Percentiles rank a stretch among this genome's conserved stretches.
Evolutionary conservation across 306 rosid species (phyloP).

Genomic region (Comarum palustre): DNA sequence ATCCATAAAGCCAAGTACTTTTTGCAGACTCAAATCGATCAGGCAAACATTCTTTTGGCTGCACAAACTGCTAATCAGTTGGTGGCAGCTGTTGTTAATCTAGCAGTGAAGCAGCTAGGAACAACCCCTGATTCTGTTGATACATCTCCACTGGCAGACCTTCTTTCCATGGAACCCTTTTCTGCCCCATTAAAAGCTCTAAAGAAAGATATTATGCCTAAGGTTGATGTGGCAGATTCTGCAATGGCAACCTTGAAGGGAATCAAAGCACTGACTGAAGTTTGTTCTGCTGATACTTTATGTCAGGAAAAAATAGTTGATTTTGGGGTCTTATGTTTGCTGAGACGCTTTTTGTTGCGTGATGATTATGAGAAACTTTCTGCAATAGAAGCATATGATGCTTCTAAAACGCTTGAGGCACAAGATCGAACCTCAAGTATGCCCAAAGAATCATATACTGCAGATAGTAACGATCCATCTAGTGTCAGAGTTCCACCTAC

Average conservation of each 20-base stretch:
- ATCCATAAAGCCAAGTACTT: constrained; percentile 21
- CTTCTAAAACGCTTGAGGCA: constrained; percentile 66
- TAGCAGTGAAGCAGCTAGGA: constrained; percentile 62
- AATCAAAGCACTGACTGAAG: constrained; percentile 79
- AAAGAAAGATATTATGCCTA: constrained; percentile 58
- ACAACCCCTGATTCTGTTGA: constrained; percentile 47
- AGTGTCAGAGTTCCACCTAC: constrained; percentile 91
- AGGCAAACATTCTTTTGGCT: constrained; percentile 69
- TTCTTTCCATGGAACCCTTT: constrained; percentile 74
- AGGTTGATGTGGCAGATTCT: constrained; percentile 89
- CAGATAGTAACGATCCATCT: constrained; percentile 51
- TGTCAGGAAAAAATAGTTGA: constrained; percentile 60
- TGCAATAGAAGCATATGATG: constrained; percentile 84
- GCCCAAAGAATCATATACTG: constrained; percentile 35
- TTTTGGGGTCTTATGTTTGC: constrained; percentile 70
- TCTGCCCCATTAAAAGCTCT: constrained; percentile 59
- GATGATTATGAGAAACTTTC: constrained; percentile 95
- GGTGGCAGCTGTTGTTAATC: constrained; percentile 72
- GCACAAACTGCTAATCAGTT: constrained; percentile 71
- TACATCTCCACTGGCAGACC: constrained; percentile 67
- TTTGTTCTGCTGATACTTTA: constrained; percentile 59
- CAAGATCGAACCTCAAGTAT: constrained; percentile 49
- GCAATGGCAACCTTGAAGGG: constrained; percentile 90
- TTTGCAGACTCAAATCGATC: constrained; percentile 84
- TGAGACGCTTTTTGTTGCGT: constrained; percentile 73